Evolutionary conservation across 2,329 filamentous ascomycete species (phyloP).

Genomic region (Trichoderma gracile): DNA sequence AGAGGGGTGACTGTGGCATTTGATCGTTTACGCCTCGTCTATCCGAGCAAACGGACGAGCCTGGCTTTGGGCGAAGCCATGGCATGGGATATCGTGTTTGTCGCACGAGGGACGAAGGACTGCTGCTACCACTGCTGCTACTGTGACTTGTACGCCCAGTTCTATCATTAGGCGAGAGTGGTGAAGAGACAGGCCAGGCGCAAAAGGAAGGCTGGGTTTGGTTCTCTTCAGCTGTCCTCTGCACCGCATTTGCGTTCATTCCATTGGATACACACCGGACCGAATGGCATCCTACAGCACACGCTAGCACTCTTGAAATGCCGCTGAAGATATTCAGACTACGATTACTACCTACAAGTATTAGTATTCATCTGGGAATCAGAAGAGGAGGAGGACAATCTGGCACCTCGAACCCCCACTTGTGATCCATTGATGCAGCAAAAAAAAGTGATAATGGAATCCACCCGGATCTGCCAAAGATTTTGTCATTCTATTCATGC

Average conservation of each 20-base stretch:
- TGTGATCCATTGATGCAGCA: neutral
- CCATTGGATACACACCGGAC: slow-evolving; percentile 22
- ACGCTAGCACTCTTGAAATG: neutral
- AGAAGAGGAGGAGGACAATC: no score
- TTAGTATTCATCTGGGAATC: no score
- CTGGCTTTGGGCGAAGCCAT: no score
- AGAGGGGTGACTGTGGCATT: neutral
- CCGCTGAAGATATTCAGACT: neutral
- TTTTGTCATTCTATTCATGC: no score
- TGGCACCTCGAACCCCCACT: no score
- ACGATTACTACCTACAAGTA: no score
- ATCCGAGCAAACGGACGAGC: neutral
- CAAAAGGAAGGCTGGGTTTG: neutral
- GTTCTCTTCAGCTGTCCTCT: neutral
- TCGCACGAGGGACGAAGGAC: no score
- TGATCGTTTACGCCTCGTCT: slow-evolving; percentile 6
- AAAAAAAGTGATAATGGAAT: neutral
- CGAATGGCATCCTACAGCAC: slow-evolving; percentile 3
- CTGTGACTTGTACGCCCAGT: neutral
- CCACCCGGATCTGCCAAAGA: slow-evolving; percentile 16
- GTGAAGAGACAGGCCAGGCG: neutral
- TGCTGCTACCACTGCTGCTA: no score
- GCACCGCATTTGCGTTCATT: slow-evolving; percentile 1
- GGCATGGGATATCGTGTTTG: no score
- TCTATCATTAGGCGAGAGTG: neutral